Evolutionary conservation across 2,329 filamentous ascomycete genomes (phyloP).

Genomic region (Paraphoma chrysanthemicola): DNA sequence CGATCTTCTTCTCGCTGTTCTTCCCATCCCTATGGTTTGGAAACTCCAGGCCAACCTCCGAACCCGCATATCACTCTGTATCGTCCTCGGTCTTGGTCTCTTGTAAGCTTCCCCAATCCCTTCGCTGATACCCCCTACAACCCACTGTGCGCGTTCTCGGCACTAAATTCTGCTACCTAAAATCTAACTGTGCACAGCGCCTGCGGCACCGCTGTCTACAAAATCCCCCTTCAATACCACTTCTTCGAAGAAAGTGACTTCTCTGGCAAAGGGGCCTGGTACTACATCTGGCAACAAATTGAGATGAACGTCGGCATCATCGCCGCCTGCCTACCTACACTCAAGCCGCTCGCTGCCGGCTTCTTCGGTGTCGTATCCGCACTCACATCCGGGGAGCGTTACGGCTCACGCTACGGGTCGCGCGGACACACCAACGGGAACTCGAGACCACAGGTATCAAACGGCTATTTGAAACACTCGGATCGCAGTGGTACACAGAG

Average conservation of each 20-base stretch:
- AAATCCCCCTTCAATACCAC: slow-evolving; percentile 35
- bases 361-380: slow-evolving; percentile 29
- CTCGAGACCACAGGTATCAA: neutral
- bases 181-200: slow-evolving; percentile 5
- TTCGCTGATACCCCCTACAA: too few relatives aligned
- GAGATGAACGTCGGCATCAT: slow-evolving; percentile 42
- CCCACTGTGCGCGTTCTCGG: too few relatives aligned
- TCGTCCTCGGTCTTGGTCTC: slow-evolving; percentile 47
- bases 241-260: slow-evolving; percentile 38
- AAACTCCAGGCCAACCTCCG: slow-evolving; percentile 50
- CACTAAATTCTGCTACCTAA: too few relatives aligned
- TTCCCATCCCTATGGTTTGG: slow-evolving; percentile 53
- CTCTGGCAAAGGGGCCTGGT: slow-evolving; percentile 30
- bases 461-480: neutral
- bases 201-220: slow-evolving; percentile 29
- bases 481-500: neutral
- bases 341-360: slow-evolving; percentile 35
- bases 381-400: slow-evolving; percentile 23
- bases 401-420: slow-evolving; percentile 17
- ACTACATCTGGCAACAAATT: slow-evolving; percentile 39
- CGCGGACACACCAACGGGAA: slow-evolving; percentile 25
- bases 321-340: slow-evolving; percentile 37
- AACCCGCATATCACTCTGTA: slow-evolving; percentile 46
- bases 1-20: slow-evolving; percentile 49
- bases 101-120: slow-evolving; percentile 15